These are phyloP conservation scores for Massarina eburnea DNA, from an alignment of 2,329 filamentous ascomycete genomes.

Conservation along the genomic window DNA sequence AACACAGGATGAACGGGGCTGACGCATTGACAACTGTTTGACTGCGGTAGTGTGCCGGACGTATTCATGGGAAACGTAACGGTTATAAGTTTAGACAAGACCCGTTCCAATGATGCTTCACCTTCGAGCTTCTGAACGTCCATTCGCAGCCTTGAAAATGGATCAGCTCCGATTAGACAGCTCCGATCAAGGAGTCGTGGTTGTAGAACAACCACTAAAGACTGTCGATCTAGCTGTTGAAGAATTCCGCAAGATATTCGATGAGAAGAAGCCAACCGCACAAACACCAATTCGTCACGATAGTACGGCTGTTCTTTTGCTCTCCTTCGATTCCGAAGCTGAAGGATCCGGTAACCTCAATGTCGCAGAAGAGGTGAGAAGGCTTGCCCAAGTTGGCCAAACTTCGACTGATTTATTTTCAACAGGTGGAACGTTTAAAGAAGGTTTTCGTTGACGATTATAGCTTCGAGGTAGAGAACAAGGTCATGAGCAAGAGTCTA, in stretches of 20 bases:
- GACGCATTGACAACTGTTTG: background rate
- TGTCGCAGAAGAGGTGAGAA: conserved; percentile 6
- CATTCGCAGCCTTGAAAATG: too few relatives aligned
- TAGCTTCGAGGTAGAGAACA: conserved; percentile 7
- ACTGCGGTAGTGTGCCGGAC: background rate
- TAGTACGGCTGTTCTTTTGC: conserved; percentile 5
- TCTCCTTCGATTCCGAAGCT: conserved; percentile 10
- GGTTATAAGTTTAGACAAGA: too few relatives aligned
- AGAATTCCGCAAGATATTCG: conserved; percentile 6
- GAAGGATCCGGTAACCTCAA: conserved; percentile 2
- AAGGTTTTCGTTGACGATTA: conserved; percentile 9
- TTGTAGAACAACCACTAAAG: background rate
- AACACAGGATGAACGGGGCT: background rate
- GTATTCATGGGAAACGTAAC: too few relatives aligned
- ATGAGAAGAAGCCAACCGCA: conserved; percentile 6
- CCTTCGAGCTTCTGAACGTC: background rate
- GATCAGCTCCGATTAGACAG: background rate
- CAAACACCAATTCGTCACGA: conserved; percentile 9
- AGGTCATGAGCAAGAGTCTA: conserved; percentile 6
- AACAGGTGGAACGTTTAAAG: conserved; percentile 9
- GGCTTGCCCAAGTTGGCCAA: too few relatives aligned
- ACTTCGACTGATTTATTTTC: background rate
- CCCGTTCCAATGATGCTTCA: too few relatives aligned
- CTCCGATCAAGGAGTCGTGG: background rate
- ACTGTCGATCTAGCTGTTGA: background rate